Evolutionary conservation across 352 stramenopile species (phyloP).

Genomic region (Pythium diclinum): DNA sequence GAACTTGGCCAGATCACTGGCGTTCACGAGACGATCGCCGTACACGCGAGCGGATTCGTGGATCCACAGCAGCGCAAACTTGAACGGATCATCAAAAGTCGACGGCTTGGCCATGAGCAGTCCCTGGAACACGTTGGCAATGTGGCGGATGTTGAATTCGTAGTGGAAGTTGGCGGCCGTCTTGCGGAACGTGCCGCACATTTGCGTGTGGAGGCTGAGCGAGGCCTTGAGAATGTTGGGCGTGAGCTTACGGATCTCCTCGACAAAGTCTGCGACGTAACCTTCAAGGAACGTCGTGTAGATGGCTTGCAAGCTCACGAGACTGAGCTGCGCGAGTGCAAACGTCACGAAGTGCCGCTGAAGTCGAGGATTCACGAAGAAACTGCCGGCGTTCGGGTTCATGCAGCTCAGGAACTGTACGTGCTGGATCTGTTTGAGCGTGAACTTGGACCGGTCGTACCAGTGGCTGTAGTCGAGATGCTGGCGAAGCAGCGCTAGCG

Average conservation of each 20-base stretch:
- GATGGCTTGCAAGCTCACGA: conserved; percentile 89
- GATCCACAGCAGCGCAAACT: conserved; percentile 94
- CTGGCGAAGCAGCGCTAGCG: conserved; percentile 92
- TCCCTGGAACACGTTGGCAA: conserved; percentile 94
- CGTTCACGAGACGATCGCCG: conserved; percentile 89
- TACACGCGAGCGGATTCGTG: conserved; percentile 96
- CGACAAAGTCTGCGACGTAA: conserved; percentile 92
- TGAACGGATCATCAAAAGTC: conserved; percentile 82
- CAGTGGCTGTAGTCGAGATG: conserved; percentile 94
- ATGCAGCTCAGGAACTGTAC: conserved; percentile 95
- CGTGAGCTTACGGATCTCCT: conserved; percentile 89
- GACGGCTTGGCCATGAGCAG: conserved; percentile 87
- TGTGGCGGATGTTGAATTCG: conserved; percentile 96
- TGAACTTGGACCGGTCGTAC: conserved; percentile 94
- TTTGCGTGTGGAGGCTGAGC: conserved; percentile 86
- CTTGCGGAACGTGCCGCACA: conserved; percentile 85
- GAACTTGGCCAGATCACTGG: conserved; percentile 83
- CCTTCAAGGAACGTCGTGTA: conserved; percentile 95
- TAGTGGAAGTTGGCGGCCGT: conserved; percentile 96
- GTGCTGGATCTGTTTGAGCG: conserved; percentile 90
- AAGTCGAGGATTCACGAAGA: conserved; percentile 91
- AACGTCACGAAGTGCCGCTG: conserved; percentile 96
- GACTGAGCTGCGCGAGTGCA: conserved; percentile 84
- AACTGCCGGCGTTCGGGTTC: conserved; percentile 93
- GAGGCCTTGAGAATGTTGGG: conserved; percentile 84